A percentile compares a stretch with the other conserved stretches of the same genome.
phyloP scores from a whole-genome alignment of 352 stramenopile species.

The Blastocystis sp. region DNA sequence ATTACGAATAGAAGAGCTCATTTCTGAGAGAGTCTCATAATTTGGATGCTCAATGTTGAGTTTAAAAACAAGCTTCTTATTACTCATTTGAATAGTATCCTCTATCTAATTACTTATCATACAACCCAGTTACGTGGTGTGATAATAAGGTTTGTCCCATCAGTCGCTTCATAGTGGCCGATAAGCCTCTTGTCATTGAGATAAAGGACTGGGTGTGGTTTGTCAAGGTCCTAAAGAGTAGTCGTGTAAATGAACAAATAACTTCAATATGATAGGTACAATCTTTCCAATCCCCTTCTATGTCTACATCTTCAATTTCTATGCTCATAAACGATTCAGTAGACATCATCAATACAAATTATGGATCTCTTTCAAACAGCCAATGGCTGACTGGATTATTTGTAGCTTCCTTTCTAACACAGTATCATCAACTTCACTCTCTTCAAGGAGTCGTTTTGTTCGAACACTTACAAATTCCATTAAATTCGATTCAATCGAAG shows the following conservation, averaged over 20 bases:
- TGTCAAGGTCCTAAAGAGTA: not conserved
- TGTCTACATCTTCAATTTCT: conserved; percentile 23
- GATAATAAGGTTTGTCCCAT: not conserved
- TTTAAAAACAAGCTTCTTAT: conserved; percentile 36
- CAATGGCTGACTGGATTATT: not conserved
- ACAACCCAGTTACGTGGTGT: not conserved
- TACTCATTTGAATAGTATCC: not conserved
- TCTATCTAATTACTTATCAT: not conserved
- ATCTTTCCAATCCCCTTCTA: not conserved
- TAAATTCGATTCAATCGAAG: not conserved
- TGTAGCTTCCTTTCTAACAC: not conserved
- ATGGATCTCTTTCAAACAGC: not conserved
- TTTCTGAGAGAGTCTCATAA: not conserved
- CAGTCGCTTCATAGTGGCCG: conserved; percentile 4
- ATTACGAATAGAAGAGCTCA: not conserved
- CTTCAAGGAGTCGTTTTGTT: not conserved
- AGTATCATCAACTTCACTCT: not conserved
- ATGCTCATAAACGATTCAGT: conserved; percentile 49
- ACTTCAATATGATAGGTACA: not conserved
- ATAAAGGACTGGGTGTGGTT: not conserved
- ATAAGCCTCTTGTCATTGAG: conserved; percentile 21
- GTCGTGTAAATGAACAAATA: not conserved
- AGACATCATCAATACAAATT: conserved; percentile 12
- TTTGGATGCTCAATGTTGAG: not conserved
- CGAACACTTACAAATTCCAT: not conserved